A percentile compares a stretch with the other conserved stretches of the same genome.
Evolutionary conservation across 192 early-diverging fungal genomes (phyloP).

Genomic region (Gryganskiella cystojenkinii): DNA sequence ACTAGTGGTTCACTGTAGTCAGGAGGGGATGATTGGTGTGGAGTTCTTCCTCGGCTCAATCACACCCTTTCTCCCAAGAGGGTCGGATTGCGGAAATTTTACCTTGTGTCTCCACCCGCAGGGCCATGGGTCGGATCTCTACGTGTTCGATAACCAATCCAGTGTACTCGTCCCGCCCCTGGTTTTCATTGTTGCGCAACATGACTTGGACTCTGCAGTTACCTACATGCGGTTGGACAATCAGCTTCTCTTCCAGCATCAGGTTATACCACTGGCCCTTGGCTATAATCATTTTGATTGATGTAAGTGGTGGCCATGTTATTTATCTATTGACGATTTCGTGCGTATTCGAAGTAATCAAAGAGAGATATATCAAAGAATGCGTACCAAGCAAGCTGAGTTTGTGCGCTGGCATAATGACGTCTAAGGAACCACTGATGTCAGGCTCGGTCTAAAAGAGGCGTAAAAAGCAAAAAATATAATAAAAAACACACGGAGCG

Average conservation of each 20-base stretch:
- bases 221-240: constrained; percentile 30
- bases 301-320: not conserved
- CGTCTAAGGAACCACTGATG: constrained; percentile 40
- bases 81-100: not conserved
- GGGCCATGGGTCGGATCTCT: constrained; percentile 27
- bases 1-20: no score
- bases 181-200: constrained; percentile 31
- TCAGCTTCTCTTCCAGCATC: constrained; percentile 30
- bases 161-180: constrained; percentile 11
- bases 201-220: constrained; percentile 14
- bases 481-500: not conserved
- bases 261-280: constrained; percentile 32
- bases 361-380: not conserved
- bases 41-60: no score
- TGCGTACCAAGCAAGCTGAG: constrained; percentile 24
- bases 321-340: no score
- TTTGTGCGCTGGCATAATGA: constrained; percentile 25
- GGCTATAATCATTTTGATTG: constrained; percentile 1
- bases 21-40: no score
- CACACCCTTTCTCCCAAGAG: no score
- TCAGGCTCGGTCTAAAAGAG: constrained; percentile 30
- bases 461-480: not conserved
- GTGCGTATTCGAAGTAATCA: no score
- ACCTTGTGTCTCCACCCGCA: constrained; percentile 14
- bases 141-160: constrained; percentile 41